A percentile compares a stretch with the other conserved stretches of the same genome.
These are phyloP conservation scores for Abelmoschus esculentus DNA, from an alignment of 345 rosid genomes.

Conservation along the genomic window DNA sequence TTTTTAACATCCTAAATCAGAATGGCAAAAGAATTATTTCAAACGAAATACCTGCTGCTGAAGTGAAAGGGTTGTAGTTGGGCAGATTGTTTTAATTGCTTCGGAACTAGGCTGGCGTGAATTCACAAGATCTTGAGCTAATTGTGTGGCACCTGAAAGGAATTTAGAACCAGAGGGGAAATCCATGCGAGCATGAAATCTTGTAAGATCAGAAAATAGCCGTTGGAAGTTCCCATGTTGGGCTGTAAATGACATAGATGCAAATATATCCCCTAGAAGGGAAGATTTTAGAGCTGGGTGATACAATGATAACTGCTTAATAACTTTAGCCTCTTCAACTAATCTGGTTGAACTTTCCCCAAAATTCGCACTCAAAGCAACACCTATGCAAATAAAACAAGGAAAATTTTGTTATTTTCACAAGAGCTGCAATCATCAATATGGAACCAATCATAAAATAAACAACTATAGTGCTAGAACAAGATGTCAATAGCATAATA, in stretches of 20 bases:
- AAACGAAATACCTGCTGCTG: slow-evolving; percentile 74
- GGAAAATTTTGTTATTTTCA: not conserved
- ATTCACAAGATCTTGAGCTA: slow-evolving; percentile 55
- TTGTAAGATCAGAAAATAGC: slow-evolving; percentile 66
- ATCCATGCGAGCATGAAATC: slow-evolving; percentile 61
- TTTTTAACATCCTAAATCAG: not conserved
- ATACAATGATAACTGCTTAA: slow-evolving; percentile 39
- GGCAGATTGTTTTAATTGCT: slow-evolving; percentile 56
- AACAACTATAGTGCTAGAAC: not conserved
- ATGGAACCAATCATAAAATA: not conserved
- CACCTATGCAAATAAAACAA: slow-evolving; percentile 39
- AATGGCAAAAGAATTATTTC: not conserved
- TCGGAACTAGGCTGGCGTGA: slow-evolving; percentile 52
- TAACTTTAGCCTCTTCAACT: slow-evolving; percentile 20
- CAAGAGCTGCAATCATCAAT: not conserved
- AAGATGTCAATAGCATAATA: not conserved
- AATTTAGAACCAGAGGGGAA: slow-evolving; percentile 71
- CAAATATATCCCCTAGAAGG: slow-evolving; percentile 60
- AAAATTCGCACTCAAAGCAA: slow-evolving; percentile 42
- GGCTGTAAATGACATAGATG: slow-evolving; percentile 65
- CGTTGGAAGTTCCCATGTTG: slow-evolving; percentile 84
- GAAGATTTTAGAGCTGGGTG: slow-evolving; percentile 50
- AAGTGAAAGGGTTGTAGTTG: slow-evolving; percentile 53
- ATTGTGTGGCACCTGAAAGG: slow-evolving; percentile 45
- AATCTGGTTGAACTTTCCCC: slow-evolving; percentile 58